A percentile compares a stretch with the other conserved stretches of the same genome.
Evolutionary conservation across 140 eudicot species (phyloP).

Genomic region (Anethum foeniculum): DNA sequence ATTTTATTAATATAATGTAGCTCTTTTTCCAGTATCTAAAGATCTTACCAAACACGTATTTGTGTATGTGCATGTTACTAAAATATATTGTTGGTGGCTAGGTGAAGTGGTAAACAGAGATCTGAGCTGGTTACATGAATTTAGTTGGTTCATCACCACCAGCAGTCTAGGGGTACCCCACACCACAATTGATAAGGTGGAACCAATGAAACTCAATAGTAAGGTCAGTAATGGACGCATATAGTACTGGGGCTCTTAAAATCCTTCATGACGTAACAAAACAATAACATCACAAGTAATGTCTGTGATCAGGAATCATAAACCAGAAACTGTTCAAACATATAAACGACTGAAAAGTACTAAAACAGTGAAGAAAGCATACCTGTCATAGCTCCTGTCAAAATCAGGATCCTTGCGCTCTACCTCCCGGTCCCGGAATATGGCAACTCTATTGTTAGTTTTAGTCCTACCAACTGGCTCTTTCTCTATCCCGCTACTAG

Average conservation of each 20-base stretch:
- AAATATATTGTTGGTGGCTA: not conserved
- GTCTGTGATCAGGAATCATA: not conserved
- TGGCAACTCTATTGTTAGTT: slow-evolving; percentile 79
- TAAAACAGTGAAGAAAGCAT: not conserved
- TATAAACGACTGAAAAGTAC: not conserved
- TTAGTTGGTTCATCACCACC: not conserved
- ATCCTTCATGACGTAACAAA: not conserved
- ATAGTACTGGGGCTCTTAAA: not conserved
- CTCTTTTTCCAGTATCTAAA: not conserved
- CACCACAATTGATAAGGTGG: not conserved
- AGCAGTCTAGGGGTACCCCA: not conserved
- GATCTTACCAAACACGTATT: not conserved
- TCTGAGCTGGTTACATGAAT: not conserved
- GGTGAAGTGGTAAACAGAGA: not conserved
- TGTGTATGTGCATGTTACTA: not conserved
- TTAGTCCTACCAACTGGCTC: slow-evolving; percentile 79
- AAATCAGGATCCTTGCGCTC: slow-evolving; percentile 98
- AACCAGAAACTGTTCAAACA: not conserved
- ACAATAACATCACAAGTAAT: not conserved
- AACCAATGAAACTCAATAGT: not conserved
- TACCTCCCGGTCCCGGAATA: slow-evolving; percentile 93
- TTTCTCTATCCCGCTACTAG: slow-evolving; percentile 71
- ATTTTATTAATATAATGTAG: not conserved
- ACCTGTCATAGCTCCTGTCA: slow-evolving; percentile 97
- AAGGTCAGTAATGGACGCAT: not conserved